Evolutionary conservation across 2,329 filamentous ascomycete genomes (phyloP).

Genomic region (Whalleya microplaca): DNA sequence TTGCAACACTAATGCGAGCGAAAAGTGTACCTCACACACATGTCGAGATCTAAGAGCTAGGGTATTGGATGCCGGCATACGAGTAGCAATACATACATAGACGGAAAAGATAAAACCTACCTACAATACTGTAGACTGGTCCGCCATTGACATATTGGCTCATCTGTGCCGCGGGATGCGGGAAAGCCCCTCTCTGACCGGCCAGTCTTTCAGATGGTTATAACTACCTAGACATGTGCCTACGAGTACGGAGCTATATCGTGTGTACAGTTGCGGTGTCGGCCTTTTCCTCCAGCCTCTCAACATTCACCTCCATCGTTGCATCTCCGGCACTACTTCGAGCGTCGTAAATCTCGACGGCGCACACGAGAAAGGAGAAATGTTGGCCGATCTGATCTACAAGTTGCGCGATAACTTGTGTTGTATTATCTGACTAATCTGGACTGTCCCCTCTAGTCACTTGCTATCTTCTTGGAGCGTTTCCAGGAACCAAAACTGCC

Average conservation of each 20-base stretch:
- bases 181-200: not conserved
- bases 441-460: not conserved
- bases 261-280: not conserved
- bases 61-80: not conserved
- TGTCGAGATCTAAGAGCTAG: not conserved
- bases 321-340: not conserved
- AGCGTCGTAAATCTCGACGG: not conserved
- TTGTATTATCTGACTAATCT: not conserved
- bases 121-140: not conserved
- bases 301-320: not conserved
- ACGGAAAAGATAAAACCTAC: not conserved
- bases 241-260: not conserved
- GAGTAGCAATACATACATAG: not conserved
- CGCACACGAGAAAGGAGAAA: not conserved
- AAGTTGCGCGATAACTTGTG: not conserved
- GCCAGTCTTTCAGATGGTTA: not conserved
- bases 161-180: not conserved
- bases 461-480: conserved; percentile 6
- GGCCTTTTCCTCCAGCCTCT: not conserved
- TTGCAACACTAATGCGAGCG: not conserved
- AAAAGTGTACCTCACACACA: not conserved
- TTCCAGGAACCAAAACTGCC: conserved; percentile 16
- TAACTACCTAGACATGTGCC: not conserved
- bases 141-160: not conserved
- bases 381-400: not conserved